phyloP scores from a whole-genome alignment of 140 eudicot genomes.

The Stevia rebaudiana region DNA sequence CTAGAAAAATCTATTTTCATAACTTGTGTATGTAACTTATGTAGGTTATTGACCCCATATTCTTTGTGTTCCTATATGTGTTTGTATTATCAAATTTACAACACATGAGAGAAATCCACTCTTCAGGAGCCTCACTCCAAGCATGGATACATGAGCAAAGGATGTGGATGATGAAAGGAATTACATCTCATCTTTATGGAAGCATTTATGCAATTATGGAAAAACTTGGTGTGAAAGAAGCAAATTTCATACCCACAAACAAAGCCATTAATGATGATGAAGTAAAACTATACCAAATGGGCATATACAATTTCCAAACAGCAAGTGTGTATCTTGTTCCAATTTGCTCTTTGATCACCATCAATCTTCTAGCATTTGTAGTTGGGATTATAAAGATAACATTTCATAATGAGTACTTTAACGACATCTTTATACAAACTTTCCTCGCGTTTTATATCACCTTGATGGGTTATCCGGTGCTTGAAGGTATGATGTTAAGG shows the following conservation, averaged over 20 bases:
- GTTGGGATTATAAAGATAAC: slow-evolving; percentile 24
- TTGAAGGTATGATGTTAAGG: slow-evolving; percentile 67
- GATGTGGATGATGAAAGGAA: slow-evolving; percentile 46
- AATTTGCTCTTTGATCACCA: slow-evolving; percentile 31
- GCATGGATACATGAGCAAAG: slow-evolving; percentile 38
- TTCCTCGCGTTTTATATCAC: slow-evolving; percentile 34
- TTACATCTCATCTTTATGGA: slow-evolving; percentile 42
- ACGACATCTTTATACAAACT: slow-evolving; percentile 37
- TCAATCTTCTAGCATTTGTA: slow-evolving; percentile 35
- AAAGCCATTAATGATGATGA: slow-evolving; percentile 42
- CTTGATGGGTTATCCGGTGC: slow-evolving; percentile 38
- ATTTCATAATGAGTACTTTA: not conserved
- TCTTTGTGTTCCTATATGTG: slow-evolving; percentile 27
- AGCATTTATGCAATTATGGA: slow-evolving; percentile 37
- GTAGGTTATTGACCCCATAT: slow-evolving; percentile 38
- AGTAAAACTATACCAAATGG: slow-evolving; percentile 33
- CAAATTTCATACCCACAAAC: slow-evolving; percentile 54
- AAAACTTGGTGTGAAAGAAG: slow-evolving; percentile 38
- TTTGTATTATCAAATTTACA: slow-evolving; percentile 40
- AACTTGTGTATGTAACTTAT: not conserved
- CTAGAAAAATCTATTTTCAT: not conserved
- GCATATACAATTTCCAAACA: slow-evolving; percentile 46
- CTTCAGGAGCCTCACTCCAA: slow-evolving; percentile 23
- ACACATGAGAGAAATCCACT: slow-evolving; percentile 32
- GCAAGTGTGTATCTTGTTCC: slow-evolving; percentile 44